Conservation (phyloP, 768 basidiomycete species). For the Leccinum fibrillosum region DNA sequence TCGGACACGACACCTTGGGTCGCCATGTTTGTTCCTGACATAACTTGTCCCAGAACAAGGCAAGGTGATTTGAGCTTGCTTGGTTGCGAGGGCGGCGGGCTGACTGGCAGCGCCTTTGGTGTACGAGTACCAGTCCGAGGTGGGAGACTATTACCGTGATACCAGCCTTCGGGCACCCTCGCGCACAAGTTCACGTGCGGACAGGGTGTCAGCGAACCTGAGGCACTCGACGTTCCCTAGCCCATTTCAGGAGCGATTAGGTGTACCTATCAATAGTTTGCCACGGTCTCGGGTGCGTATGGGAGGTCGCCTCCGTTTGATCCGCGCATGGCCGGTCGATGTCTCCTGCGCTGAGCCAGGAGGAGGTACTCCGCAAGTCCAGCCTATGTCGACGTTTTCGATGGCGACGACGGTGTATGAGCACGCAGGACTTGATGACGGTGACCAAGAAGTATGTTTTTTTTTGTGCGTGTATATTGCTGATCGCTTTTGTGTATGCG, state of each 20-base stretch:
- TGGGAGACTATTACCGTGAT: conserved; percentile 61
- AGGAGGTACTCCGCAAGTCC: too few species aligned
- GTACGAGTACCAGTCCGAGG: conserved; percentile 40
- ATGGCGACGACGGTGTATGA: too few species aligned
- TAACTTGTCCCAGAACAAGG: too few species aligned
- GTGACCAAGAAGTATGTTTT: too few species aligned
- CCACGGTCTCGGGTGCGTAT: conserved; percentile 36
- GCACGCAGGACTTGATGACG: too few species aligned
- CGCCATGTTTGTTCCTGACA: too few species aligned
- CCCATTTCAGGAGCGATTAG: conserved; percentile 38
- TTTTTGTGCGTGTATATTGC: too few species aligned
- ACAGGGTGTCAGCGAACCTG: conserved; percentile 26
- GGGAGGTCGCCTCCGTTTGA: conserved; percentile 39
- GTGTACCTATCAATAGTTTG: conserved; percentile 36
- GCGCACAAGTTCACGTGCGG: conserved; percentile 31
- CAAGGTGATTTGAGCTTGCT: too few species aligned
- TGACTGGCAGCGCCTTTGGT: conserved; percentile 43
- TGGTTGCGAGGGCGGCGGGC: not conserved
- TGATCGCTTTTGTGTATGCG: too few species aligned
- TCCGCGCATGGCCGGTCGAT: conserved; percentile 37
- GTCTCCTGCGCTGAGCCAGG: too few species aligned
- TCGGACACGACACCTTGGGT: too few species aligned
- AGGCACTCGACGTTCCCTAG: conserved; percentile 26
- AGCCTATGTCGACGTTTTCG: too few species aligned
- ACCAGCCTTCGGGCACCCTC: conserved; percentile 37